A percentile compares a stretch with the other conserved stretches of the same genome.
These are phyloP conservation scores for Phytomonas sp. DNA, from an alignment of 208 protist species.

Conservation along the genomic window DNA sequence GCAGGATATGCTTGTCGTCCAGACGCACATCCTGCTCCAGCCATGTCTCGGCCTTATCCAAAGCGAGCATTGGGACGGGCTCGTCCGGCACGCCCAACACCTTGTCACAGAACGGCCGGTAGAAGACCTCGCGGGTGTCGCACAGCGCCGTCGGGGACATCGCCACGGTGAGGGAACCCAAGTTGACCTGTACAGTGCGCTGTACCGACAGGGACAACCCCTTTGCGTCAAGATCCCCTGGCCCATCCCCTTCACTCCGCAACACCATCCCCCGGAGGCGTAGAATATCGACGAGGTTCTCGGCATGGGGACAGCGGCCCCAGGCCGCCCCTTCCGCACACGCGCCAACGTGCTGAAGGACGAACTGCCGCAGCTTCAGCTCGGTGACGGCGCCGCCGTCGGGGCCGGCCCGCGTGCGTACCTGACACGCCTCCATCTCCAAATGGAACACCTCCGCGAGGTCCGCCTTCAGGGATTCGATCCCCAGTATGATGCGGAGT, in stretches of 20 bases:
- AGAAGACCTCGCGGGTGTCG: constrained; percentile 67
- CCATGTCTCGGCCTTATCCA: constrained; percentile 35
- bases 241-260: constrained; percentile 9
- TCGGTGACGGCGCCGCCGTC: too few relatives aligned
- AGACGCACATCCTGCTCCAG: constrained; percentile 48
- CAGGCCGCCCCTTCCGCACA: constrained; percentile 18
- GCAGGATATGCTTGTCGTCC: constrained; percentile 62
- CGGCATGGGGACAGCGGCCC: neutral
- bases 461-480: constrained; percentile 25
- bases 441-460: constrained; percentile 31
- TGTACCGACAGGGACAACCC: constrained; percentile 30
- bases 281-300: constrained; percentile 20
- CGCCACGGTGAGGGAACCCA: constrained; percentile 28
- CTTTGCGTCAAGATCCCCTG: constrained; percentile 20
- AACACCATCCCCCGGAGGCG: constrained; percentile 18
- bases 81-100: constrained; percentile 54
- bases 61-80: constrained; percentile 44
- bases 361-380: constrained; percentile 5
- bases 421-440: constrained; percentile 15
- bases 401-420: constrained; percentile 6
- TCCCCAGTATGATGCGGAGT: neutral
- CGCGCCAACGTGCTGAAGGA: constrained; percentile 35
- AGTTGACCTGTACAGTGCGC: constrained; percentile 23
- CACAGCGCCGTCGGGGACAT: constrained; percentile 64
- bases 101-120: constrained; percentile 69